Base-by-base conservation (phyloP, 2,329 filamentous ascomycete genomes). In the Hymenoscyphus occultus region DNA sequence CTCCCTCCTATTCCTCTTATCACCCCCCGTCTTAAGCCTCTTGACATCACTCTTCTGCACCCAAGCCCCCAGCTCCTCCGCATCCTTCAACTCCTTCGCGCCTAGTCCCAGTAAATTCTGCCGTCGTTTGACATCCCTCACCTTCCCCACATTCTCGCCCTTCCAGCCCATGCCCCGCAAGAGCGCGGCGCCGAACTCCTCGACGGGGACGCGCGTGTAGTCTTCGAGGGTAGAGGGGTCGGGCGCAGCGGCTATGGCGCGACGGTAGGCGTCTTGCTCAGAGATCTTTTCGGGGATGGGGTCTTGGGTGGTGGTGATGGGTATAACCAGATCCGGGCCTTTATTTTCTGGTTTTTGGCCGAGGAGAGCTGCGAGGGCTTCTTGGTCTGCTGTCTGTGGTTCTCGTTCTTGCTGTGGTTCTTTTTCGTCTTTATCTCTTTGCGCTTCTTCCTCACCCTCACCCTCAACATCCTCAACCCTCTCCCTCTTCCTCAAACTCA, bases 131-230 rank as follows among this genome's bases (percentile, higher is more conserved):
- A 88, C 82, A 19, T 87, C 80, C 68, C 86, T 88, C 42, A 87
- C 82, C 70, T 90, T 90, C 5, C 79, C 76, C 57, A 78, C 82
- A 82, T 83, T 58, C 81, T 78, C 67, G 83, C 77, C 79, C 89
- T 97, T 93, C 93, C 94, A 97, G 9, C 95, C 95, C 91, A 98
- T 97, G 10, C 93, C 93, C 39, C 93, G 87, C 42, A 99, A 83
- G 69, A 98, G 82, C 0, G 93, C 93, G 19, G 93, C 90, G 7
- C 95, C 95, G 70, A 98, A 99, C 72, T 97, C 93, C 71, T 97
- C 94, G 16, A 98, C 92, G 0, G 95, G 94, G 67, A 97, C 90
- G 13, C 90, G 88, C 65, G 90, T 89, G 78, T 98, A 98, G 73
- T 95, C 92, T 40, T 91, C 90, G 19, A 96, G 80, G 0, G 88